Percentiles rank a stretch among this genome's conserved stretches.
These are phyloP conservation scores for Trifolium pratense DNA, from an alignment of 306 rosid genomes.

Conservation along the genomic window DNA sequence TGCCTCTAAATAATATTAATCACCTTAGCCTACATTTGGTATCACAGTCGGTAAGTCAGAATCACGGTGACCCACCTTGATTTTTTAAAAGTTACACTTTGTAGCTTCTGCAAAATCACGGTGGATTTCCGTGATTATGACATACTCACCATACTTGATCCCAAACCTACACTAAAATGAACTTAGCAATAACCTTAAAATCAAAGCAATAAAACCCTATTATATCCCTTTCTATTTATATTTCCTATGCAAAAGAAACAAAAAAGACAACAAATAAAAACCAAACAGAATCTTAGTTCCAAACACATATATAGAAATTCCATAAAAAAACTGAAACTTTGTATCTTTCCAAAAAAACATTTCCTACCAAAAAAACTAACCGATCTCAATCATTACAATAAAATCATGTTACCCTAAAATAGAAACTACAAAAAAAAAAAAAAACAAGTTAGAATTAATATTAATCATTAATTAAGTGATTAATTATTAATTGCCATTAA, in stretches of 20 bases:
- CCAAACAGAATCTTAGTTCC: slow-evolving; percentile 31
- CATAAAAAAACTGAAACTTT: background rate
- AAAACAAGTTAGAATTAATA: background rate
- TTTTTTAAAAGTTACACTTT: no score
- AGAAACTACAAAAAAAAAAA: slow-evolving; percentile 1
- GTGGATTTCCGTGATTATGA: no score
- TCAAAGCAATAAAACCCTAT: slow-evolving; percentile 14
- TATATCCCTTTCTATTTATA: background rate
- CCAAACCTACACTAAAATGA: no score
- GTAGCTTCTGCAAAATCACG: no score
- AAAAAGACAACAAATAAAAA: slow-evolving; percentile 21
- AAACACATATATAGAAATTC: slow-evolving; percentile 23
- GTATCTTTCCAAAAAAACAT: slow-evolving; percentile 15
- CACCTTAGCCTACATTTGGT: no score
- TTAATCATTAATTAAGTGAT: background rate
- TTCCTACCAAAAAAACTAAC: slow-evolving; percentile 10
- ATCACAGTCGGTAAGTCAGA: no score
- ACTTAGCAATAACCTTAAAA: slow-evolving; percentile 3
- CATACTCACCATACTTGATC: no score
- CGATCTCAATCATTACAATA: background rate
- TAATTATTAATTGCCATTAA: background rate
- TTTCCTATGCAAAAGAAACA: background rate
- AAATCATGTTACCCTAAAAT: slow-evolving; percentile 8
- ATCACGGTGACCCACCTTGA: no score
- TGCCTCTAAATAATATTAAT: no score